Conservation (phyloP, 2,329 filamentous ascomycete species). For the Colletotrichum graminicola region DNA sequence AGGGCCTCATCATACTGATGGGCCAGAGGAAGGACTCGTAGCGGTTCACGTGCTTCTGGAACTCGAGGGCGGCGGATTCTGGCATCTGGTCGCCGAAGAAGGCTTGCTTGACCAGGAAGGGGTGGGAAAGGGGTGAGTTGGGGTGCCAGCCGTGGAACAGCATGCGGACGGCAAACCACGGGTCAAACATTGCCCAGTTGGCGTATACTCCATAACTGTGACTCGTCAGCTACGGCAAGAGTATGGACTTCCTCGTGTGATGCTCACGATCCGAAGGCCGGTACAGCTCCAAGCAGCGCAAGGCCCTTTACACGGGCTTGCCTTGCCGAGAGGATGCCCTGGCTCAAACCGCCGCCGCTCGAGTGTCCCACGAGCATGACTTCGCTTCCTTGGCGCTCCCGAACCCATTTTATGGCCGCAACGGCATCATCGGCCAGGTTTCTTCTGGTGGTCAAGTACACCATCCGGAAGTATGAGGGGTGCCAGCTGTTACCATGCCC, state of each 20-base stretch:
- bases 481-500: slow-evolving; percentile 67
- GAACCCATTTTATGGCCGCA: slow-evolving; percentile 55
- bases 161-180: slow-evolving; percentile 61
- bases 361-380: slow-evolving; percentile 64
- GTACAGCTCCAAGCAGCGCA: slow-evolving; percentile 61
- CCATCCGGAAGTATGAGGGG: slow-evolving; percentile 61
- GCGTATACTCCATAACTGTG: slow-evolving; percentile 54
- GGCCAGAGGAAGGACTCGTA: slow-evolving; percentile 68
- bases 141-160: slow-evolving; percentile 62
- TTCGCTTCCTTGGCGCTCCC: slow-evolving; percentile 48
- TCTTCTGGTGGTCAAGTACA: slow-evolving; percentile 58
- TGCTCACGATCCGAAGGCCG: slow-evolving; percentile 61
- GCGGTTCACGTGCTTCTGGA: slow-evolving; percentile 57
- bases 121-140: slow-evolving; percentile 65
- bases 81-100: slow-evolving; percentile 64
- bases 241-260: no score
- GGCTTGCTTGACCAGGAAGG: slow-evolving; percentile 59
- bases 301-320: slow-evolving; percentile 57
- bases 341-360: slow-evolving; percentile 63
- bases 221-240: slow-evolving; percentile 3
- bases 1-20: slow-evolving; percentile 59
- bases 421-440: slow-evolving; percentile 60
- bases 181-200: slow-evolving; percentile 62
- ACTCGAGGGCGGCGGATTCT: slow-evolving; percentile 53
- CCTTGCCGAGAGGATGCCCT: slow-evolving; percentile 60